Percentiles rank a stretch among this genome's conserved stretches.
phyloP scores from a whole-genome alignment of 1,284 basidiomycete genomes.

The Agroathelia rolfsii region DNA sequence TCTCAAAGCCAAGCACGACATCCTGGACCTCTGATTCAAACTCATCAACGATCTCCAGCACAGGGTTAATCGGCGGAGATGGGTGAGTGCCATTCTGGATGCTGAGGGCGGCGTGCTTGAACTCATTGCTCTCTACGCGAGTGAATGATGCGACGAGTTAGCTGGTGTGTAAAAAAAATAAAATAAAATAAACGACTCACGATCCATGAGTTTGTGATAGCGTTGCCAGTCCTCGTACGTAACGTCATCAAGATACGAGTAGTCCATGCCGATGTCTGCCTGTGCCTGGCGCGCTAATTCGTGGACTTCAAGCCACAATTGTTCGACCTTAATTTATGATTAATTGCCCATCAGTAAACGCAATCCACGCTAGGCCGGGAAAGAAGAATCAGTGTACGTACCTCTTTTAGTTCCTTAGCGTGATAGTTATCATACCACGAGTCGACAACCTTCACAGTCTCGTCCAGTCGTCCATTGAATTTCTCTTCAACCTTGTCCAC shows the following conservation, averaged over 20 bases:
- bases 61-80: constrained; percentile 38
- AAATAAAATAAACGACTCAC: constrained; percentile 23
- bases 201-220: constrained; percentile 54
- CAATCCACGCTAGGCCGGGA: constrained; percentile 7
- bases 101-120: constrained; percentile 31
- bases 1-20: constrained; percentile 48
- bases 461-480: constrained; percentile 42
- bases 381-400: constrained; percentile 21
- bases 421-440: constrained; percentile 40
- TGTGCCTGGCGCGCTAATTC: constrained; percentile 53
- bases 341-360: constrained; percentile 4
- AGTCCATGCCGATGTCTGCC: constrained; percentile 60
- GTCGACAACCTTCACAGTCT: constrained; percentile 42
- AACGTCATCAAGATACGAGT: constrained; percentile 75
- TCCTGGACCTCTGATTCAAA: constrained; percentile 47
- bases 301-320: constrained; percentile 35
- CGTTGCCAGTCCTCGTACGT: constrained; percentile 67
- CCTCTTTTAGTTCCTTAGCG: constrained; percentile 43
- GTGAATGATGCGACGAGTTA: too few species aligned
- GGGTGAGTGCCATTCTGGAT: constrained; percentile 50
- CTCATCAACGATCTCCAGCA: constrained; percentile 38
- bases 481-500: constrained; percentile 51
- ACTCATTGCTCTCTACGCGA: constrained; percentile 34
- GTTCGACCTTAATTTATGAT: constrained; percentile 24
- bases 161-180: constrained; percentile 2